Base-by-base conservation (phyloP, 306 rosid genomes). In the Sesbania bispinosa region DNA sequence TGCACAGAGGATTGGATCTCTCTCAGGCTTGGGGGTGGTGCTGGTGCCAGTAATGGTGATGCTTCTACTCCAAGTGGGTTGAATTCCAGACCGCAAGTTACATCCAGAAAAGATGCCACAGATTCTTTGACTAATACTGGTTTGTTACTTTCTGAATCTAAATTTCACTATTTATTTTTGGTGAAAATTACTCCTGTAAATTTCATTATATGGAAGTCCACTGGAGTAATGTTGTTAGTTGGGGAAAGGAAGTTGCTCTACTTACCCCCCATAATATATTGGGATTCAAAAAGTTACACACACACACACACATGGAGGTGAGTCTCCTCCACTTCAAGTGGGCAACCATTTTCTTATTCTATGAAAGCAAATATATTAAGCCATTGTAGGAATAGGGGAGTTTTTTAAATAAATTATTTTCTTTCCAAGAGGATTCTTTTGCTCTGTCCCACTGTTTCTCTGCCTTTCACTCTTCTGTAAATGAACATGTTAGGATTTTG, bases 1-100 rank as follows among this genome's bases (percentile, higher is more conserved):
- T 87, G 81, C 53, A 78, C 79, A 4, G 97, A 91, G 47, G 97
- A 91, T 66, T 95, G 99, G 99, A 84, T 89, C 65, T 89, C 99
- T 79, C 93, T 95, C 57, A 80, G 96, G 70, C 96, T 95, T 77
- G 99, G 99, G 47, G 99, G 81, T 38, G 85, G 88, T 75, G 78
- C 88, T 7, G 54, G 80, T 79, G 88, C 88, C 71, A 65, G 69
- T 80, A 91, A 84, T 58, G 88, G 83, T 13, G 85, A 84, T 41
- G 65, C 84, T 33, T 78, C 85, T 1, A 35, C 85, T 18, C 67
- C 86, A 73, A 86, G 80, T 83, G 93, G 81, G 67, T 80, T 87
- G 76, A 78, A 67, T 79, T 65, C 91, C 3, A 82, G 86, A 62
- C 83, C 67, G 33, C 93, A 95, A 73, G 52, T 73, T 35, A 64